Base-by-base conservation (phyloP, 2,329 filamentous ascomycete genomes). In the Mariannaea elegans region DNA sequence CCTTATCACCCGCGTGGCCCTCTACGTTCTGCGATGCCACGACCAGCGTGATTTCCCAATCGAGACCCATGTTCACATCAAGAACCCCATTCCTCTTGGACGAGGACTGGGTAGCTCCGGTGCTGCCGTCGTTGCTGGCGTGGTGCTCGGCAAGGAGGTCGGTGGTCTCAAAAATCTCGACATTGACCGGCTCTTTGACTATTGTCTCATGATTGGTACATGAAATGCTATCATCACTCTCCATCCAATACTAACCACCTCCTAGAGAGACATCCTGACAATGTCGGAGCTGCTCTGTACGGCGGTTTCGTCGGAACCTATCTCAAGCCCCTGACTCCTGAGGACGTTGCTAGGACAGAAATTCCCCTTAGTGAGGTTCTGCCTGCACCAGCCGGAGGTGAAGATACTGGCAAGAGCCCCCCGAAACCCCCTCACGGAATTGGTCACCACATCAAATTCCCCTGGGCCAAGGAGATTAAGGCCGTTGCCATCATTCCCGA, bases 291-390 rank as follows among this genome's bases (percentile, higher is more conserved):
- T 13, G 94, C 95, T 7, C 86, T 98, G 32, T 98, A 96, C 72
- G 95, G 95, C 67, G 95, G 95, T 29, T 98, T 99, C 68, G 93
- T 99, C 23, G 95, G 95, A 61, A 97, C 94, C 16, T 98, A 98
- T 74, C 86, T 98, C 61, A 97, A 96, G 79, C 94, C 97, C 61
- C 84, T 98, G 66, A 88, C 91, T 66, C 91, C 93, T 3, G 92
- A 93, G 76, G 94, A 98, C 72, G 90, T 93, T 61, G 92, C 93
- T 62, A 87, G 95, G 63, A 93, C 90, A 67, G 95, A 98, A 78
- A 97, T 99, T 58, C 95, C 95, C 4, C 86, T 97, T 29, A 94
- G 91, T 66, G 95, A 99, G 78, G 95, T 98, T 32, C 84, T 98
- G 14, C 94, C 94, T 2, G 87, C 92, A 45, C 94, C 94, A 0